Evolutionary conservation across 164 flowering plant genomes (phyloP).

Genomic region (Berberis vulgaris): DNA sequence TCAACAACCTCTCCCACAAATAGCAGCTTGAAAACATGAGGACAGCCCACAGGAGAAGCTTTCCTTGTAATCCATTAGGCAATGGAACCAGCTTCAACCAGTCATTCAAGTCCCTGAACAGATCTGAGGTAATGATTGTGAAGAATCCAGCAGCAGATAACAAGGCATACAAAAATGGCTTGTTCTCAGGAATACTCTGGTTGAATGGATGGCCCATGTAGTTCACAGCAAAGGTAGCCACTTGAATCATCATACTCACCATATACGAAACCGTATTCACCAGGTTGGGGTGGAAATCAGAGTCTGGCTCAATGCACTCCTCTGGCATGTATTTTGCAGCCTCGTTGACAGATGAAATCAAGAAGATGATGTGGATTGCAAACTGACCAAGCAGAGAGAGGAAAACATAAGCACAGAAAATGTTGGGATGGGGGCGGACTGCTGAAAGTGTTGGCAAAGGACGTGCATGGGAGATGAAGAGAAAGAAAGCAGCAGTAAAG

Average conservation of each 20-base stretch:
- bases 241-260: constrained; percentile 95
- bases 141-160: constrained; percentile 69
- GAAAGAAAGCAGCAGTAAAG: constrained; percentile 94
- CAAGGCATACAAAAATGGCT: constrained; percentile 74
- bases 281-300: constrained; percentile 83
- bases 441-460: constrained; percentile 83
- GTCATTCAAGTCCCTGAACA: constrained; percentile 77
- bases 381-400: constrained; percentile 92
- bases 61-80: constrained; percentile 57
- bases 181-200: constrained; percentile 83
- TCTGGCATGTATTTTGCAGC: constrained; percentile 94
- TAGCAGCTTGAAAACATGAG: constrained; percentile 63
- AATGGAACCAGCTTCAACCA: constrained; percentile 74
- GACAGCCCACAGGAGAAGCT: constrained; percentile 66
- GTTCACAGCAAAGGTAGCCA: constrained; percentile 95
- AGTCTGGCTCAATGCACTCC: constrained; percentile 93
- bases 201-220: constrained; percentile 99
- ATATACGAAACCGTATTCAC: constrained; percentile 98
- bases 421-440: constrained; percentile 78
- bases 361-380: constrained; percentile 59
- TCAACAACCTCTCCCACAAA: constrained; percentile 74
- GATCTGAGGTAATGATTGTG: constrained; percentile 63
- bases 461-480: constrained; percentile 90
- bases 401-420: constrained; percentile 76
- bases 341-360: constrained; percentile 79